Evolutionary conservation across 2,329 filamentous ascomycete genomes (phyloP).

Genomic region (Calonectria pseudoturangicola): DNA sequence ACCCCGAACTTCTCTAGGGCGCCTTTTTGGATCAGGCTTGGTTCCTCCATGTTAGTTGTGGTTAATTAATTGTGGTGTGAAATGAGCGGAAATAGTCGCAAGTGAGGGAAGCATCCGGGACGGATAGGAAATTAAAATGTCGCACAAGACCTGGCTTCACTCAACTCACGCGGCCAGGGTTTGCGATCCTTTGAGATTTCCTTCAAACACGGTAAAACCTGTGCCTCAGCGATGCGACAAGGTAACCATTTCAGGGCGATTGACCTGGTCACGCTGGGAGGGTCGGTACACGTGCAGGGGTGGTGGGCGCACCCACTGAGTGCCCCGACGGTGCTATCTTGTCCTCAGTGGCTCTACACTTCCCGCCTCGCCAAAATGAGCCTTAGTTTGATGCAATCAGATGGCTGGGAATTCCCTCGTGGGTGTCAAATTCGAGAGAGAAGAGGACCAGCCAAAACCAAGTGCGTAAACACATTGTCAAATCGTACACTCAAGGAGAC

Average conservation of each 20-base stretch:
- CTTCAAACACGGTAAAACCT: not conserved
- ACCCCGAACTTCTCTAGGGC: conserved; percentile 1
- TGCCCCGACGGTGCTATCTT: not conserved
- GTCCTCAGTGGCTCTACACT: not conserved
- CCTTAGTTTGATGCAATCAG: not conserved
- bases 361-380: not conserved
- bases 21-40: not conserved
- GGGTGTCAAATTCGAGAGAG: not conserved
- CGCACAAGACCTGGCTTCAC: not conserved
- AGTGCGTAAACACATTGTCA: not conserved
- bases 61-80: not conserved
- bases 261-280: not conserved
- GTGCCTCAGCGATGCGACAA: not conserved
- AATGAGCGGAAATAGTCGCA: not conserved
- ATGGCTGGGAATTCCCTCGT: not conserved
- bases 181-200: conserved; percentile 1
- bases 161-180: not conserved
- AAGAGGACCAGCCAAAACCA: not conserved
- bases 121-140: conserved; percentile 2
- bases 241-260: not conserved
- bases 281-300: not conserved
- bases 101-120: not conserved
- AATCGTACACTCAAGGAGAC: not conserved
- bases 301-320: not conserved
- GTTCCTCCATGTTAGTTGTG: not conserved